Conservation (phyloP, 768 basidiomycete species). For the Amanita fuliginea region DNA sequence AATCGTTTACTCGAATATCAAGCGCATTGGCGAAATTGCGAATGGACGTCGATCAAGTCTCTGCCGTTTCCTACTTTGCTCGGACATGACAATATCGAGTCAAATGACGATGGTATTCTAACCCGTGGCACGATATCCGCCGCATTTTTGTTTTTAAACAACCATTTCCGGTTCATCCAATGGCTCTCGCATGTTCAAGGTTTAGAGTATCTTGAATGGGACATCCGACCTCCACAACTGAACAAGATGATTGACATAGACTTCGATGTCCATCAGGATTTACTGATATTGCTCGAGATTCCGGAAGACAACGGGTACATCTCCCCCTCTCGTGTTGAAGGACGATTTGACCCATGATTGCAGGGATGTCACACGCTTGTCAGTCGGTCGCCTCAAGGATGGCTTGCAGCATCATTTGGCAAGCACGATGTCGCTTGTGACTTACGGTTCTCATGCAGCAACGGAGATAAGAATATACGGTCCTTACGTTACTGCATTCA, state of each 20-base stretch:
- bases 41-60: neutral
- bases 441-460: neutral
- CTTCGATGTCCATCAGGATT: slow-evolving; percentile 57
- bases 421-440: neutral
- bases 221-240: slow-evolving; percentile 22
- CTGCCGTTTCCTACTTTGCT: neutral
- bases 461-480: neutral
- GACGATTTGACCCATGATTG: neutral
- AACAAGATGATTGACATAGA: slow-evolving; percentile 29
- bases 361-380: neutral
- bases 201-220: slow-evolving; percentile 36
- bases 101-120: neutral
- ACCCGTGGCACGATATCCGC: neutral
- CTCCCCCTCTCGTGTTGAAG: neutral
- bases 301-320: neutral
- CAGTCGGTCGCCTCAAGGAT: slow-evolving; percentile 31
- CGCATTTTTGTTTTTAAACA: neutral
- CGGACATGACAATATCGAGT: neutral
- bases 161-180: slow-evolving; percentile 23
- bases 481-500: neutral
- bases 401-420: slow-evolving; percentile 36
- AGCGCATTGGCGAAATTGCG: slow-evolving; percentile 6
- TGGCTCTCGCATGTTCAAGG: slow-evolving; percentile 37
- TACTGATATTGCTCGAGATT: slow-evolving; percentile 40
- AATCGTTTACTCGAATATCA: slow-evolving; percentile 5